Base-by-base conservation (phyloP, 2,329 filamentous ascomycete species). In the Knufia fluminis region DNA sequence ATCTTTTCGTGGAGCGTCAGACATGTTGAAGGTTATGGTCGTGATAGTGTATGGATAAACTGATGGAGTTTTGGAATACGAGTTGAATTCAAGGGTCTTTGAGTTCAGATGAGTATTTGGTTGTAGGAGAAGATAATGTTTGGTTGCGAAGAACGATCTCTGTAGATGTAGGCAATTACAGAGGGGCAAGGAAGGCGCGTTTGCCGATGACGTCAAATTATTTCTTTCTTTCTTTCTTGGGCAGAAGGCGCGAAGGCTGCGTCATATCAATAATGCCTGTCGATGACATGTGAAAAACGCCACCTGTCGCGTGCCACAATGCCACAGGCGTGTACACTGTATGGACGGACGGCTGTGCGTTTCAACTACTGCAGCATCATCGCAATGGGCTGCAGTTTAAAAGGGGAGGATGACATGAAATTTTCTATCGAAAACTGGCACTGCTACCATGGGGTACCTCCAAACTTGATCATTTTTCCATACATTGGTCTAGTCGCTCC, bases 1-100 rank as follows among this genome's bases (percentile, higher is more conserved):
- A 16, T 48, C 45, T 28, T 48, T 48, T 24, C 45, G 45, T 12
- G 4, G 19, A 40, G 33, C 3, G 23, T 31, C 42, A 32, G 33
- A 36, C 40, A 49, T 51, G 22, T 46, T 51, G 49, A 22, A 23
- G 16, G 55, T 46, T 40, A 10, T 12, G 42, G 12, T 3, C 40
- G 45, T 9, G 9, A 12, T 22, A 20, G 17, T 28, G 23, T 17
- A 9, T 45, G n/a, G 23, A 45, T 41, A 32, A 26, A 31, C 19
- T 32, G 8, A 31, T n/a, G 8, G 3, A 19, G 3, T 45, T 3
- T n/a, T n/a, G n/a, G n/a, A n/a, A n/a, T n/a, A n/a, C n/a, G n/a
- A n/a, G n/a, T n/a, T n/a, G 42, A 45, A 19, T 14, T 16, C 16
- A 16, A 17, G 17, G 20, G 23, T 28, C 17, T 33, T 20, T 7